Evolutionary conservation across 176 grass and related monocot genomes (phyloP), one percentile per base, ranked within the genome.

Genomic region (Triticum monococcum): DNA sequence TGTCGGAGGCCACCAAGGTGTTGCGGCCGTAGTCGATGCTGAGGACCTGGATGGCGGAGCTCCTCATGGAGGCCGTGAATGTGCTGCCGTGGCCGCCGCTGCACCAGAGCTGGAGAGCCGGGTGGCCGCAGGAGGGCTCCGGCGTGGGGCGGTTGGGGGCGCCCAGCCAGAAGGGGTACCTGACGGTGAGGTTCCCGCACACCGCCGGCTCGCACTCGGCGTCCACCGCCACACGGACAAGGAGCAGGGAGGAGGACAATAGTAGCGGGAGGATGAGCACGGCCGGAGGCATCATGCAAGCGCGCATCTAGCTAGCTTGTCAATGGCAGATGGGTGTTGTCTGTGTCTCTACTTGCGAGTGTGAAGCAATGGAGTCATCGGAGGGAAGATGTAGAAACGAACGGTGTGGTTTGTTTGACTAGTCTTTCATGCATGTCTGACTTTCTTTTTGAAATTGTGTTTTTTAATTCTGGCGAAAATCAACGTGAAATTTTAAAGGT

Each of bases 141-240:
- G 23, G 17, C 14, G 23, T 16, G 7, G 60, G 9, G 1, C 31
- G 70, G 52, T 6, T 3, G 3, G 17, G 26, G 37, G 7, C 31
- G 23, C 71, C 76, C 5, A 88, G 59, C 91, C 91, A 93, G 60
- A 93, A 90, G 14, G 91, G 91, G 73, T 92, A 90, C 5, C n/a
- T 30, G 10, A 92, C 22, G 14, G 54, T 82, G 56, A 92, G 14
- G 60, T 72, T 35, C 22, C 84, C 85, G 76, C 88, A 90, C 66
- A 12, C 14, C 86, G 16, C 48, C 45, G 77, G 76, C 79, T 67
- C 36, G 60, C 81, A 90, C 3, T 17, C 66, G 11, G 56, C 64
- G 36, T n/a, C 37, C 4, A 40, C 67, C 4, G 0, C 22, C 2
- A 0, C 22, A 33, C 25, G 17, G 25, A 4, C 24, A 38, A 23